Conservation (phyloP, 495 filamentous ascomycete genomes). For the Penicillium psychrofluorescens region DNA sequence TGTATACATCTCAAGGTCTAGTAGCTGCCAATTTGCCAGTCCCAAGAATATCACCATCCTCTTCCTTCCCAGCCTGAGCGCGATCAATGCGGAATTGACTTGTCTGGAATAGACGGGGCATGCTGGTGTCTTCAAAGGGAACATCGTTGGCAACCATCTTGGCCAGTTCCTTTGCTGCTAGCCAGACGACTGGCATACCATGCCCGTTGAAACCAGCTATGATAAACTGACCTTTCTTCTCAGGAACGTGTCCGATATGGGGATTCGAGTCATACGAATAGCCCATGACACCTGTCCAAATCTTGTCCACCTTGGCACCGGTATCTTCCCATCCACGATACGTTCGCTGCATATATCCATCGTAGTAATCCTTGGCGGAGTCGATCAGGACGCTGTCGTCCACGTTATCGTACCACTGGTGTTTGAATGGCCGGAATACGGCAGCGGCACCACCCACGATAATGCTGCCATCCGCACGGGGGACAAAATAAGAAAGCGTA, state of each 20-base stretch:
- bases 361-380: constrained; percentile 52
- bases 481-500: constrained; percentile 52
- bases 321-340: constrained; percentile 38
- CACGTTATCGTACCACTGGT: constrained; percentile 49
- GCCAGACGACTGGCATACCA: constrained; percentile 46
- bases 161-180: constrained; percentile 34
- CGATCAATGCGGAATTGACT: constrained; percentile 5
- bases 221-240: constrained; percentile 32
- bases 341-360: constrained; percentile 44
- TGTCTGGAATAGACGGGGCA: constrained; percentile 32
- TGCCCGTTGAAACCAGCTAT: constrained; percentile 48
- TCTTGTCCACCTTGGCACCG: constrained; percentile 28
- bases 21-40: constrained; percentile 1
- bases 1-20: not conserved
- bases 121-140: constrained; percentile 25
- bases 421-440: constrained; percentile 39
- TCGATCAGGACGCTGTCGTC: constrained; percentile 46
- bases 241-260: constrained; percentile 41
- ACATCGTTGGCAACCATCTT: constrained; percentile 32
- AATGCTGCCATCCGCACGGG: constrained; percentile 62
- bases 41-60: constrained; percentile 1
- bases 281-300: constrained; percentile 47
- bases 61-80: constrained; percentile 1
- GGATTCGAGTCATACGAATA: constrained; percentile 39
- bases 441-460: constrained; percentile 55